These are phyloP conservation scores for Krasilnikovozyma curviuscula DNA, from an alignment of 768 basidiomycete genomes.

Conservation along the genomic window DNA sequence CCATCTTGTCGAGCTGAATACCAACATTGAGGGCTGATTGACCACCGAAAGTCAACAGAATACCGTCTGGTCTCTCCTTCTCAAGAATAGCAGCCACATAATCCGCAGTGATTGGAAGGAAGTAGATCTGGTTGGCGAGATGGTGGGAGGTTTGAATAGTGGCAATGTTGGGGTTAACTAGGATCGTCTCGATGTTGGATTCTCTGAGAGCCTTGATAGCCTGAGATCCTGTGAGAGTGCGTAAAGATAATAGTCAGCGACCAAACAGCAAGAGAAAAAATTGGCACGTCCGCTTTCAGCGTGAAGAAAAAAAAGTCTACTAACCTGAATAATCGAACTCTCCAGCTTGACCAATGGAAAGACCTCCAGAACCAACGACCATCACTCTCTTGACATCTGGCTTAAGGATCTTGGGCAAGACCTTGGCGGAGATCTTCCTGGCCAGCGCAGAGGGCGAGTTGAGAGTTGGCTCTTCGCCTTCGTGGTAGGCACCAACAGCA, in stretches of 20 bases:
- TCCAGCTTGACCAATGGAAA: slow-evolving; percentile 94
- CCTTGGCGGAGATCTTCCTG: slow-evolving; percentile 76
- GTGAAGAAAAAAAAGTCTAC: slow-evolving; percentile 1
- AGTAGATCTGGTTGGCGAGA: slow-evolving; percentile 90
- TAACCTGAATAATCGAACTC: slow-evolving; percentile 92
- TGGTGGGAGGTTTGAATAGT: slow-evolving; percentile 99
- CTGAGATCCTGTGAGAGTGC: slow-evolving; percentile 64
- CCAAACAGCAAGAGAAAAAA: no score
- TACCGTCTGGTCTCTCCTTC: slow-evolving; percentile 93
- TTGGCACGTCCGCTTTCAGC: not conserved
- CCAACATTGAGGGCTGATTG: slow-evolving; percentile 97
- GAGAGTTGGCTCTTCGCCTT: slow-evolving; percentile 30
- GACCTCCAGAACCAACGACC: slow-evolving; percentile 87
- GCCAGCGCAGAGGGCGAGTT: slow-evolving; percentile 91
- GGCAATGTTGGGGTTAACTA: slow-evolving; percentile 97
- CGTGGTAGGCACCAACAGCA: slow-evolving; percentile 25
- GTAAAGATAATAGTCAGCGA: no score
- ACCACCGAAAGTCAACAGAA: slow-evolving; percentile 92
- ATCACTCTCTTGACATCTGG: slow-evolving; percentile 87
- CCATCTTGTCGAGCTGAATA: slow-evolving; percentile 90
- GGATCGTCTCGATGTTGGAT: slow-evolving; percentile 78
- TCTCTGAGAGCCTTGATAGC: slow-evolving; percentile 94
- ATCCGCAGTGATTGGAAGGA: slow-evolving; percentile 84
- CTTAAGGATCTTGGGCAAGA: slow-evolving; percentile 74
- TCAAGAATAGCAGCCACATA: slow-evolving; percentile 98